These are phyloP conservation scores for Alternaria alternata DNA, from an alignment of 2,329 filamentous ascomycete species.

Conservation along the genomic window DNA sequence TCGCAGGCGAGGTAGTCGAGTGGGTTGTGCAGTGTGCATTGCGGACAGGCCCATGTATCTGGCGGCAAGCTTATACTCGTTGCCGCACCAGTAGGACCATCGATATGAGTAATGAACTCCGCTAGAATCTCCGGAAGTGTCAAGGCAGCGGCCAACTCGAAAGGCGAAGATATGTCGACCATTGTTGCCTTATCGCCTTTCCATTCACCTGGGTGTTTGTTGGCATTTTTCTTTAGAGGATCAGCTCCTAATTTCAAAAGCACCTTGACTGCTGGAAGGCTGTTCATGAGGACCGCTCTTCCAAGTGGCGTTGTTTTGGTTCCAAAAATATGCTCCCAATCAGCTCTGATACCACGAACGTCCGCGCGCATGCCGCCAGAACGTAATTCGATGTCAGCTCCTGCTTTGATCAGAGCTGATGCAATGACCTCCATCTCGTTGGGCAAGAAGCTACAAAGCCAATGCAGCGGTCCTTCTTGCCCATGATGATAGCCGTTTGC, in stretches of 20 bases:
- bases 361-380: background rate
- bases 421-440: too few relatives aligned
- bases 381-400: background rate
- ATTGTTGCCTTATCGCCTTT: background rate
- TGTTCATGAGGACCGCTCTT: background rate
- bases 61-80: constrained; percentile 14
- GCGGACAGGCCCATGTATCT: constrained; percentile 65
- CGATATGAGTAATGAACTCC: too few relatives aligned
- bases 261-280: too few relatives aligned
- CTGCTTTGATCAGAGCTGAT: background rate
- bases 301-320: background rate
- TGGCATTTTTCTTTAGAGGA: too few relatives aligned
- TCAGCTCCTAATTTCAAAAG: too few relatives aligned
- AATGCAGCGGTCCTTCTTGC: too few relatives aligned
- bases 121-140: background rate
- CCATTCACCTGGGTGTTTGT: background rate
- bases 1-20: constrained; percentile 67
- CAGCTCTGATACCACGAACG: background rate
- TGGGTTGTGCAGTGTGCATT: constrained; percentile 70
- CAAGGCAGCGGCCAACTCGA: background rate
- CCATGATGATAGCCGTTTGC: too few relatives aligned
- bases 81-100: too few relatives aligned
- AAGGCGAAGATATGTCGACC: background rate
- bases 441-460: too few relatives aligned
- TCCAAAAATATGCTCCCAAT: background rate